These are phyloP conservation scores for Waltergamsia citrina DNA, from an alignment of 2,329 filamentous ascomycete genomes.

Conservation along the genomic window DNA sequence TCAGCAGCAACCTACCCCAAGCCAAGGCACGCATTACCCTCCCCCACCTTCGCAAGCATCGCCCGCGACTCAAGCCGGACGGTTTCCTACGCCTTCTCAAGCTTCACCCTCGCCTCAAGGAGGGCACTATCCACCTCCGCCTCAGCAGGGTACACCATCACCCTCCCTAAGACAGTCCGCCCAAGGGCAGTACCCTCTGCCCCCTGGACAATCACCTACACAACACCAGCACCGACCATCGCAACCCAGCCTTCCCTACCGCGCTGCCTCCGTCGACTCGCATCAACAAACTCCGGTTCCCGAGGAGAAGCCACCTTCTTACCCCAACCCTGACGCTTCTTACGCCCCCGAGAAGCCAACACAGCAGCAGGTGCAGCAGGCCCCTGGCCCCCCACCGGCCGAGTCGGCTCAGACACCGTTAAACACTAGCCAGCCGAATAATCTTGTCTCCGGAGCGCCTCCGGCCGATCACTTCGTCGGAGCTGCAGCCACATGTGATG, in stretches of 20 bases:
- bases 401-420: constrained; percentile 12
- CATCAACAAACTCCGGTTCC: too few species aligned
- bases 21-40: constrained; percentile 4
- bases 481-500: constrained; percentile 52
- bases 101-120: neutral
- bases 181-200: constrained; percentile 9
- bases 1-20: constrained; percentile 19
- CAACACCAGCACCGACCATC: constrained; percentile 11
- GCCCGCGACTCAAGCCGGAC: neutral
- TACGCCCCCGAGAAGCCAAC: constrained; percentile 20
- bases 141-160: constrained; percentile 4
- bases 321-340: constrained; percentile 5
- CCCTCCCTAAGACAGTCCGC: constrained; percentile 2
- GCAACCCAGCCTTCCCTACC: constrained; percentile 12
- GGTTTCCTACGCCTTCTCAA: constrained; percentile 13
- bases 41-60: constrained; percentile 5
- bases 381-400: constrained; percentile 8
- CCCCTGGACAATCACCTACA: constrained; percentile 10
- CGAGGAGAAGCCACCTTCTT: constrained; percentile 20
- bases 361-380: constrained; percentile 6
- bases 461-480: constrained; percentile 52
- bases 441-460: constrained; percentile 28
- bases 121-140: constrained; percentile 16
- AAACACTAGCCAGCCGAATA: constrained; percentile 13
- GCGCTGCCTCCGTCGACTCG: constrained; percentile 12